These are phyloP conservation scores for Cryptococcus sp. DNA, from an alignment of 1,284 basidiomycete species.

Conservation along the genomic window DNA sequence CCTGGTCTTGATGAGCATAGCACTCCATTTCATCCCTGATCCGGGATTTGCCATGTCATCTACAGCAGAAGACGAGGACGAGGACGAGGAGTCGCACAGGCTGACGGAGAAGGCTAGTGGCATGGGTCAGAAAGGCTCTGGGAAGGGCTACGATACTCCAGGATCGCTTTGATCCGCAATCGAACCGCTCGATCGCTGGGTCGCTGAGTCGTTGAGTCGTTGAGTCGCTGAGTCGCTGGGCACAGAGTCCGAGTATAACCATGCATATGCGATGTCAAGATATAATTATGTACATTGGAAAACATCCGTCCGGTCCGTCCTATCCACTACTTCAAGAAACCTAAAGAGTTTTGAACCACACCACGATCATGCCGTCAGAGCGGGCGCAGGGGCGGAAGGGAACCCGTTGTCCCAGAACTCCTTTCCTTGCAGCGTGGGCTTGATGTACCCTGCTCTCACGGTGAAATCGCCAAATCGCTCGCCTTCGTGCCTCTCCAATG, in stretches of 20 bases:
- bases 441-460: slow-evolving; percentile 81
- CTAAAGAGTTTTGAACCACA: background rate
- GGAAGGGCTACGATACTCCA: too few species aligned
- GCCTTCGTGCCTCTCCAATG: slow-evolving; percentile 81
- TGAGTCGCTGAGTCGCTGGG: too few species aligned
- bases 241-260: too few species aligned
- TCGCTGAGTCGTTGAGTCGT: too few species aligned
- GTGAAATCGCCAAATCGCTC: slow-evolving; percentile 97
- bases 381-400: slow-evolving; percentile 7
- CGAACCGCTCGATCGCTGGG: too few species aligned
- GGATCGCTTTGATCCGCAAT: too few species aligned
- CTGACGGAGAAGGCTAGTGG: slow-evolving; percentile 3
- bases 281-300: too few species aligned
- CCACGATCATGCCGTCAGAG: slow-evolving; percentile 11
- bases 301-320: too few species aligned
- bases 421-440: slow-evolving; percentile 72
- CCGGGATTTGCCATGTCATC: slow-evolving; percentile 3
- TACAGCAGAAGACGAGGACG: slow-evolving; percentile 4
- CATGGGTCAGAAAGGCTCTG: background rate
- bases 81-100: background rate
- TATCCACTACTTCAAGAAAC: too few species aligned
- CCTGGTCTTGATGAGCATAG: slow-evolving; percentile 7
- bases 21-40: slow-evolving; percentile 18
- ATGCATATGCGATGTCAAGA: too few species aligned
- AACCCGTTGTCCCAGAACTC: slow-evolving; percentile 72